Evolutionary conservation across 441 rosid genomes (phyloP), one percentile per base, ranked within the genome.

Genomic region (Theobroma grandiflorum): DNA sequence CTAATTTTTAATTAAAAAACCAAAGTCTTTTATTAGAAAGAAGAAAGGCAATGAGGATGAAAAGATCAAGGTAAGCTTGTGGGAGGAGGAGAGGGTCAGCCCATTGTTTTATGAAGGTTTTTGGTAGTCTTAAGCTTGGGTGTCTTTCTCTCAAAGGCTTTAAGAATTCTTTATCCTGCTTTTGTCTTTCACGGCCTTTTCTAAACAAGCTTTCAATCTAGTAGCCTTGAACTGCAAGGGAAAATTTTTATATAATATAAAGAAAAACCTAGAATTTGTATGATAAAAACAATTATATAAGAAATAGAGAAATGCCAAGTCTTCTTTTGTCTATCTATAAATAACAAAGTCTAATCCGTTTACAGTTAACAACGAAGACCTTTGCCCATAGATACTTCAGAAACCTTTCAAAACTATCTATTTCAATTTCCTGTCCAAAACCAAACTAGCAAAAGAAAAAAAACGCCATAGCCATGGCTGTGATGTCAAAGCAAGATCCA

Each of bases 381-480:
- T 50, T 52, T 16, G 73, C 67, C 47, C 20, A 33, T 14, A 47
- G n/a, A 49, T 33, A 14, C 16, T 49, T 4, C 6, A 59, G 8
- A 61, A 61, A 22, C 70, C 64, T 38, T 62, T 55, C 65, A n/a
- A 16, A 66, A 66, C 11, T 2, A 12, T 15, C 35, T 9, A 4
- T 14, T 8, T 26, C 31, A 26, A 26, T 26, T 49, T 65, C 42
- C 16, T 49, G 53, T 62, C 52, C 33, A 58, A 52, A 58, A 42
- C 53, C 22, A 11, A 22, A 5, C 16, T 11, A 12, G 38, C 14
- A 49, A 14, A 1, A 7, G 77, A 15, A 52, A 63, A 63, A 82
- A 82, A 42, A 73, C 71, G 47, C 81, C 69, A 37, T 69, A 69
- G 66, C 82, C 79, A 83, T 86, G 87, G 84, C 83, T 18, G 77